These are phyloP conservation scores for Coemansia sp. DNA, from an alignment of 192 early-diverging fungal genomes.

Conservation along the genomic window DNA sequence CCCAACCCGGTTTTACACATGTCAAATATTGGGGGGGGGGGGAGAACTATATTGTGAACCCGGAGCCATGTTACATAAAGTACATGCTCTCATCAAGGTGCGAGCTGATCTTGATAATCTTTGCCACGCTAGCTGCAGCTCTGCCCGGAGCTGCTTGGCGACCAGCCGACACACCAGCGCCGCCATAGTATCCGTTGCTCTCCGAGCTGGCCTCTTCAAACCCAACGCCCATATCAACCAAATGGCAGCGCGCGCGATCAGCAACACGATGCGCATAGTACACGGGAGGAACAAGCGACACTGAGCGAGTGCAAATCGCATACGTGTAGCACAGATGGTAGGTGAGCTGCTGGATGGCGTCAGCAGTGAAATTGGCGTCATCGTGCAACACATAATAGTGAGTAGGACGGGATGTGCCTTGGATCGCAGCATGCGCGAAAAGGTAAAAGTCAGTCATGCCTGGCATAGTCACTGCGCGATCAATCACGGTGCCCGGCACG, in stretches of 20 bases:
- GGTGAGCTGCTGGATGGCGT: constrained; percentile 80
- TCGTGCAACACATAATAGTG: constrained; percentile 90
- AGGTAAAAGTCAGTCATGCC: constrained; percentile 84
- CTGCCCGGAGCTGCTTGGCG: not conserved
- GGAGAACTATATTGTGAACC: no score
- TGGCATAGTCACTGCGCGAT: constrained; percentile 69
- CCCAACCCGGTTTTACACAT: no score
- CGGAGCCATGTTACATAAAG: no score
- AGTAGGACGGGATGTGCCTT: constrained; percentile 88
- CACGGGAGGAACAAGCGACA: constrained; percentile 82
- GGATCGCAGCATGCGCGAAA: constrained; percentile 84
- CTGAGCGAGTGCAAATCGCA: constrained; percentile 79
- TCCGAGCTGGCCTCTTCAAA: constrained; percentile 41
- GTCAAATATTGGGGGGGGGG: no score
- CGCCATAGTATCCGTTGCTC: constrained; percentile 30
- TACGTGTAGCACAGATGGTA: constrained; percentile 89
- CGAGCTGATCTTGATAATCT: not conserved
- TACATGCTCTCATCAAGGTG: constrained; percentile 4
- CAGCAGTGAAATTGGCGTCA: constrained; percentile 74
- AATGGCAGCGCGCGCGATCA: constrained; percentile 78
- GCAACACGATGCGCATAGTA: constrained; percentile 95
- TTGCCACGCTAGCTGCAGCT: not conserved
- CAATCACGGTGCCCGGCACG: constrained; percentile 76
- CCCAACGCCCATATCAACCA: constrained; percentile 31
- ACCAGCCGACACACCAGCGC: no score